Conservation (phyloP, 768 basidiomycete genomes). For the Serendipita vermifera region DNA sequence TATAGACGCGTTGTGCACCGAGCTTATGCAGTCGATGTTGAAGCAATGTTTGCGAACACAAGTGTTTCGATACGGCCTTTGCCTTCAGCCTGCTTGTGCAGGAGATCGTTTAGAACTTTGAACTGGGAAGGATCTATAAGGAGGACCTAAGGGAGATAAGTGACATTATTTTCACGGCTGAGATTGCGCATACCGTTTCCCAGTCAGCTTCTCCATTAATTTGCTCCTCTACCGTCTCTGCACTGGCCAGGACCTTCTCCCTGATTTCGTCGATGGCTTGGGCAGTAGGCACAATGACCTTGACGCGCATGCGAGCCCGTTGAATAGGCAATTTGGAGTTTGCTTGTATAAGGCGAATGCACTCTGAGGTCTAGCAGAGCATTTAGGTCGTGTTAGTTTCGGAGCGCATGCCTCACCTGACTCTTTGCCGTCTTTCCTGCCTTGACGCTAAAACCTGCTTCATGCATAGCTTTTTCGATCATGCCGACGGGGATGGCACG, state of each 20-base stretch:
- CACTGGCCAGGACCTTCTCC: constrained; percentile 55
- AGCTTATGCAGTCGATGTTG: constrained; percentile 27
- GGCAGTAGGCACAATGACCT: constrained; percentile 53
- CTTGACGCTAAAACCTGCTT: constrained; percentile 86
- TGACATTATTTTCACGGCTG: neutral
- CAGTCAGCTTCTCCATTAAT: constrained; percentile 62
- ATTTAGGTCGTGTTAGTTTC: neutral
- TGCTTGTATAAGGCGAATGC: constrained; percentile 69
- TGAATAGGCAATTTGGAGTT: constrained; percentile 84
- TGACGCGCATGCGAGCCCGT: constrained; percentile 83
- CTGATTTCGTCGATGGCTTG: constrained; percentile 49
- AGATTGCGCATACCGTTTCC: constrained; percentile 54
- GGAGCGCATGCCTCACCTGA: constrained; percentile 43
- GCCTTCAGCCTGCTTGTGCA: constrained; percentile 87
- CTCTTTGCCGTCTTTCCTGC: constrained; percentile 84
- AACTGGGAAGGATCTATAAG: constrained; percentile 90
- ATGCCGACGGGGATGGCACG: constrained; percentile 86
- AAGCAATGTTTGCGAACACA: constrained; percentile 34
- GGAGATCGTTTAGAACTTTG: constrained; percentile 73
- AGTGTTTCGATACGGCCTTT: constrained; percentile 71
- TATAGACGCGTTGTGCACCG: too few species aligned
- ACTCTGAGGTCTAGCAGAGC: constrained; percentile 62
- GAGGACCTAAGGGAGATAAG: constrained; percentile 45
- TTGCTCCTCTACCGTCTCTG: constrained; percentile 75
- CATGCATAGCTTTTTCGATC: constrained; percentile 95